Conservation (phyloP, 768 basidiomycete genomes). For the Lactarius quietus region DNA sequence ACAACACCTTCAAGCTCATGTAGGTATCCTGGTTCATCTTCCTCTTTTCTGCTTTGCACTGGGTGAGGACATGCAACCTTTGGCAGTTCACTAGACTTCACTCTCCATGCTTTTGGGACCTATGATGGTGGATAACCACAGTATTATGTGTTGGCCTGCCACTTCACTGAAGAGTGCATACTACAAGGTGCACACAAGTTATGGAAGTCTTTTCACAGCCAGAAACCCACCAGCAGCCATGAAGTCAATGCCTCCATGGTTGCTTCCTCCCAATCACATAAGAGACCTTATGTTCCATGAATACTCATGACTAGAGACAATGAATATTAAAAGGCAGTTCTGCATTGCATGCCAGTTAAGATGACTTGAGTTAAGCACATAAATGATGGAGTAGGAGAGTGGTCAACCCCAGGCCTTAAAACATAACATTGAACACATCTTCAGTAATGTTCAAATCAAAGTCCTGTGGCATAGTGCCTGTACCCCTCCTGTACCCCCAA, state of each 20-base stretch:
- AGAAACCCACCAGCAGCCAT: conserved; percentile 95
- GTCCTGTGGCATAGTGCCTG: too few relatives aligned
- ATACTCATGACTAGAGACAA: conserved; percentile 51
- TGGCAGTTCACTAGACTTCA: conserved; percentile 32
- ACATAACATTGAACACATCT: too few relatives aligned
- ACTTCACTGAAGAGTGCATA: background rate
- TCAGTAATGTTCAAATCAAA: too few relatives aligned
- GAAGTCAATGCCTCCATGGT: conserved; percentile 89
- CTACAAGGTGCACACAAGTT: conserved; percentile 4
- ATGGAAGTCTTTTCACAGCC: background rate
- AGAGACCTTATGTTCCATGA: conserved; percentile 72
- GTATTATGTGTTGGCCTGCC: background rate
- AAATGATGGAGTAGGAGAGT: background rate
- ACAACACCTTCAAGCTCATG: conserved; percentile 90
- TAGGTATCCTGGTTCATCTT: conserved; percentile 76
- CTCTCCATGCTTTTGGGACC: background rate
- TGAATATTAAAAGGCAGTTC: conserved; percentile 70
- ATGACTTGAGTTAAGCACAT: conserved; percentile 14
- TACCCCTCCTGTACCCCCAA: too few relatives aligned
- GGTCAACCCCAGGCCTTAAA: too few relatives aligned
- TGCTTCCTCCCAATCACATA: conserved; percentile 72
- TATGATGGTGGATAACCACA: background rate
- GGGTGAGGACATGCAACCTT: conserved; percentile 72
- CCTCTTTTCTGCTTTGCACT: conserved; percentile 90
- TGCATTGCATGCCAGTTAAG: conserved; percentile 65